Evolutionary conservation across 306 rosid genomes (phyloP).

Genomic region (Lotus japonicus): DNA sequence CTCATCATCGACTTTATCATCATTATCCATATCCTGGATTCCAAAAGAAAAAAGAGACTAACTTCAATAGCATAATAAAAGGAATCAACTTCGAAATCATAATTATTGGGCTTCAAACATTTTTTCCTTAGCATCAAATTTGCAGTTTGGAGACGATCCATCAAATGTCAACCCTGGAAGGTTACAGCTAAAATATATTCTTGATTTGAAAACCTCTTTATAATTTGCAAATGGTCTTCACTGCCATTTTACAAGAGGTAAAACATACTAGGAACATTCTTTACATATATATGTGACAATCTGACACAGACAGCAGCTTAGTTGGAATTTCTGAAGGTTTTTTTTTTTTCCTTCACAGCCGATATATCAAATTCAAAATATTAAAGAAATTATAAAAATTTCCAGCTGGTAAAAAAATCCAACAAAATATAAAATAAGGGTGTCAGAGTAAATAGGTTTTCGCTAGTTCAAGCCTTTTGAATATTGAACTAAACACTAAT

Average conservation of each 20-base stretch:
- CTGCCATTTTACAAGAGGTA: neutral
- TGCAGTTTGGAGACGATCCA: neutral
- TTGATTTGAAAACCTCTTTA: neutral
- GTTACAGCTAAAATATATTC: neutral
- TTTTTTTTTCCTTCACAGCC: neutral
- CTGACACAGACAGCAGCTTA: neutral
- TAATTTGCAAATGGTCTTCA: neutral
- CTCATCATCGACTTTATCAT: conserved; percentile 14
- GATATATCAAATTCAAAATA: neutral
- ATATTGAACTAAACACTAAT: neutral
- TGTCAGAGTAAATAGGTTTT: neutral
- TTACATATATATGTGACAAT: neutral
- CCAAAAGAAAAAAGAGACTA: conserved; percentile 1
- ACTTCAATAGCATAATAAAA: conserved; percentile 3
- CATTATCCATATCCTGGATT: conserved; percentile 38
- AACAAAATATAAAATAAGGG: too few species aligned
- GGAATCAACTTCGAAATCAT: neutral
- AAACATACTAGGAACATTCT: neutral
- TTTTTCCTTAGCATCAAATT: conserved; percentile 1
- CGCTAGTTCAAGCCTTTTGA: neutral
- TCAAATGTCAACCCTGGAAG: neutral
- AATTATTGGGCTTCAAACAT: neutral
- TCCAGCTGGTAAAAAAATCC: neutral
- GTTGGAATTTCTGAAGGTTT: neutral
- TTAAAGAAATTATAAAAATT: neutral